Conservation (phyloP, 2,329 filamentous ascomycete species). For the Diaporthe caulivora region DNA sequence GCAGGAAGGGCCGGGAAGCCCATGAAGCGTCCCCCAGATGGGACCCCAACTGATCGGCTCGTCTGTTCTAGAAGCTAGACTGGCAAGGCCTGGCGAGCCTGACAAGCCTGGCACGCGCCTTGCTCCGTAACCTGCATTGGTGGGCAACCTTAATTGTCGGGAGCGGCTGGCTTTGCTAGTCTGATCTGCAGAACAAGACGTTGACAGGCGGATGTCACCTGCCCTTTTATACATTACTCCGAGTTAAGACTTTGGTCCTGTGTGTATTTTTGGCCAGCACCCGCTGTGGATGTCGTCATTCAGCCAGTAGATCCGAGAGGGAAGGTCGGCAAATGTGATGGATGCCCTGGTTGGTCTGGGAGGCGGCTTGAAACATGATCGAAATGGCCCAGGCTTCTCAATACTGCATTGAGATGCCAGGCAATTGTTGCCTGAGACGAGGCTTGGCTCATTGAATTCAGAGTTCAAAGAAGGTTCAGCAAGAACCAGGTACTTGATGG, state of each 20-base stretch:
- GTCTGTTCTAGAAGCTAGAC: constrained; percentile 21
- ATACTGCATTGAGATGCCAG: neutral
- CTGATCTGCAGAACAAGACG: constrained; percentile 10
- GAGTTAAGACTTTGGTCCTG: neutral
- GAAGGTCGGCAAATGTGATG: neutral
- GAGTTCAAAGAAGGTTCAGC: neutral
- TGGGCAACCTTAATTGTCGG: constrained; percentile 4
- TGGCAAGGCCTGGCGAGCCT: constrained; percentile 1
- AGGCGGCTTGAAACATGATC: neutral
- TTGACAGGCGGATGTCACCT: constrained; percentile 21
- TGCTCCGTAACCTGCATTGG: constrained; percentile 25
- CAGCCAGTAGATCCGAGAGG: neutral
- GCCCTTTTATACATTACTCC: neutral
- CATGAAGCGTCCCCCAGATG: neutral
- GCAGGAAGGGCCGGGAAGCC: neutral
- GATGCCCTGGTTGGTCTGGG: neutral
- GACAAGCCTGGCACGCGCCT: neutral
- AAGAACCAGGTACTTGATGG: neutral
- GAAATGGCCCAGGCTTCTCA: neutral
- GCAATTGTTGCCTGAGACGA: neutral
- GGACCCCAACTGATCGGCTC: constrained; percentile 15
- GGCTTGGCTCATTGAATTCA: neutral
- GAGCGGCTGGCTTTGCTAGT: constrained; percentile 3
- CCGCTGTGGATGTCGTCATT: neutral
- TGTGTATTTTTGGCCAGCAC: neutral